These are phyloP conservation scores for Colletotrichum navitas DNA, from an alignment of 2,329 filamentous ascomycete genomes.

Conservation along the genomic window DNA sequence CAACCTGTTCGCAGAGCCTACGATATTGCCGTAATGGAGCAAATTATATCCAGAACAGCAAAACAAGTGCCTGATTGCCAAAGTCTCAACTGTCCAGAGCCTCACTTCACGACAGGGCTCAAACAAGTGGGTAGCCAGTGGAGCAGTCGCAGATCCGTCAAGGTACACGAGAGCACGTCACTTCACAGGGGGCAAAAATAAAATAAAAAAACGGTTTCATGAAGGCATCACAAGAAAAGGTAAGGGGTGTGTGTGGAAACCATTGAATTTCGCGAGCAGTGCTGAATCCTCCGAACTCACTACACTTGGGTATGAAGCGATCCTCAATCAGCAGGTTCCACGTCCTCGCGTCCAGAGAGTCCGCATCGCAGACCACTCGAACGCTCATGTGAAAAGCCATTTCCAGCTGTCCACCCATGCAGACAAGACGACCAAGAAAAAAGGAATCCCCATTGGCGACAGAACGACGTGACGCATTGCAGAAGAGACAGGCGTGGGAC, in stretches of 20 bases:
- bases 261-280: constrained; percentile 72
- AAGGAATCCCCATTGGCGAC: constrained; percentile 34
- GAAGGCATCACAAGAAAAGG: not conserved
- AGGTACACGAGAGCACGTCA: constrained; percentile 22
- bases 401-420: constrained; percentile 71
- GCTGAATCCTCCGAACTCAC: constrained; percentile 60
- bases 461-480: constrained; percentile 17
- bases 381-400: constrained; percentile 69
- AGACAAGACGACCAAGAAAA: constrained; percentile 48
- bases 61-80: not conserved
- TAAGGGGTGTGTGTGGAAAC: constrained; percentile 56
- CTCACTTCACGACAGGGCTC: not conserved
- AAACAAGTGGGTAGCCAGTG: not conserved
- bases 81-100: not conserved
- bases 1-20: not conserved
- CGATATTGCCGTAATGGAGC: constrained; percentile 15
- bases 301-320: constrained; percentile 71
- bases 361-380: constrained; percentile 53
- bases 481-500: constrained; percentile 9
- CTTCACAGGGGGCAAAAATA: not conserved
- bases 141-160: constrained; percentile 16
- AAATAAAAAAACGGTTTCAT: not conserved
- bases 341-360: constrained; percentile 67
- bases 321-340: constrained; percentile 73
- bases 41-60: constrained; percentile 3